Evolutionary conservation across 1,284 basidiomycete genomes (phyloP), one percentile per base, ranked within the genome.

Genomic region (Rhodotorula sp.): DNA sequence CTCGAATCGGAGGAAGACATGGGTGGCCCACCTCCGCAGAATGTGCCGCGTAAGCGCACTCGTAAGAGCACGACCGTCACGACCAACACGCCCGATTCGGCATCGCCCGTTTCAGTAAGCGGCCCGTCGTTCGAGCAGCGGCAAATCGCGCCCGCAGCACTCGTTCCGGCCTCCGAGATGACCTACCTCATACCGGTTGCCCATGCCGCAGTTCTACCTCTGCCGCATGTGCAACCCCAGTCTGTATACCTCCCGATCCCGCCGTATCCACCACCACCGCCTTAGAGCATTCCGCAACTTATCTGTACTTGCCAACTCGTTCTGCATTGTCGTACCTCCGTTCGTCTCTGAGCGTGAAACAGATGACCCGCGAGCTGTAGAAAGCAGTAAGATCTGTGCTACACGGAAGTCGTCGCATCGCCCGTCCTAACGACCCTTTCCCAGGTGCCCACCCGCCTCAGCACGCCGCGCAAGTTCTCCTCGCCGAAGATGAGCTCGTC

Each of bases 401-500:
- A 50, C 21, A 21, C n/a, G 49, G 21, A 54, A 54, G 52, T 16
- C 14, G 14, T 25, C 25, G 52, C 52, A 25, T 23, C 8, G 23
- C 48, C 45, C 25, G 14, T 45, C 41, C 64, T n/a, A 13, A 4
- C 42, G 4, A 9, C 50, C 50, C 50, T 10, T 27, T 52, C 50
- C 44, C 42, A 53, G n/a, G 50, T 34, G 27, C 42, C 25, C 50
- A 67, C 45, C 23, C 42, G 2, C 14, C 49, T 0, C 4, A 49
- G 23, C 23, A 70, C 49, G 21, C 34, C 27, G 3, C 41, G 34
- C 13, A 70, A 19, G 34, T 71, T 71, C 7, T 48, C 34, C 49
- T n/a, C n/a, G 44, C 9, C 50, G 41, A 71, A 71, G 23, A 68
- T 48, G 34, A 55, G 61, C 17, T 67, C 69, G 57, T 71, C 69